phyloP scores from a whole-genome alignment of 345 rosid genomes.

The thale cress (Arabidopsis thaliana) region DNA sequence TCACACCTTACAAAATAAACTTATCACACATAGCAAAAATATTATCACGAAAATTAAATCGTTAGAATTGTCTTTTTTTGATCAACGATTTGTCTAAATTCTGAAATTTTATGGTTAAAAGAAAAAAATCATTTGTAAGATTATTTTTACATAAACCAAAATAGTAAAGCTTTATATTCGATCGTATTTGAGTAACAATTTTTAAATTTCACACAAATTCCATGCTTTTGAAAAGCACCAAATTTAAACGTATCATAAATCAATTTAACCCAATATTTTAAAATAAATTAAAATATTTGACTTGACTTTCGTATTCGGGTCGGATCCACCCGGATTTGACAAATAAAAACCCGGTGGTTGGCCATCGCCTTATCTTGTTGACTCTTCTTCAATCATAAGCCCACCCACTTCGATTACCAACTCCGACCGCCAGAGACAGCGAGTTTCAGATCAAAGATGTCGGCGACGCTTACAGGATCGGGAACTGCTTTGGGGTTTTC shows the following conservation, averaged over 20 bases:
- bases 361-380: slow-evolving; percentile 46
- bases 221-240: no score
- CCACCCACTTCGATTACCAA: slow-evolving; percentile 29
- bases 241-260: no score
- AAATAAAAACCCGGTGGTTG: slow-evolving; percentile 29
- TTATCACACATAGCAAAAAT: neutral
- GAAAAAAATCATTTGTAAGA: neutral
- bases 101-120: no score
- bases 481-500: slow-evolving; percentile 58
- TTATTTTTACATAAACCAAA: neutral
- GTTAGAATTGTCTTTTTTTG: no score
- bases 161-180: neutral
- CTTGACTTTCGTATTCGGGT: neutral
- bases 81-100: no score
- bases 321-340: slow-evolving; percentile 25
- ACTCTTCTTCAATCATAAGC: slow-evolving; percentile 27
- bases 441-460: slow-evolving; percentile 42
- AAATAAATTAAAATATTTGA: neutral
- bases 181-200: no score
- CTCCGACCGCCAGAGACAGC: slow-evolving; percentile 32
- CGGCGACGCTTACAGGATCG: slow-evolving; percentile 57
- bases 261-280: no score
- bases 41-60: neutral
- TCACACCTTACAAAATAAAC: neutral
- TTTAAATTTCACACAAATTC: no score